phyloP scores from a whole-genome alignment of 2,329 filamentous ascomycete genomes.

The Cladophialophora carrionii region DNA sequence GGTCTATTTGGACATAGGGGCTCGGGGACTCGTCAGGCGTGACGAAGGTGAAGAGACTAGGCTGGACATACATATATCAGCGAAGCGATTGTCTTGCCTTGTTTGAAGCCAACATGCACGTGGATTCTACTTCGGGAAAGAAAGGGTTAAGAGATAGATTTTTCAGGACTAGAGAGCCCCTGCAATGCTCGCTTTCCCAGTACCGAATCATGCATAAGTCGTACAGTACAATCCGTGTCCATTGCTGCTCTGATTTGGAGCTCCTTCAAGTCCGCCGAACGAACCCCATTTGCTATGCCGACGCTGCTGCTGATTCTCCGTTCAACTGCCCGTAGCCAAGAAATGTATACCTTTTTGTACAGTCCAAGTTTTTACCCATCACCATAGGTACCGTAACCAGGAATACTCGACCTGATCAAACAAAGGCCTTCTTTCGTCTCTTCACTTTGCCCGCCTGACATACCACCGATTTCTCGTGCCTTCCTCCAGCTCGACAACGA shows the following conservation, averaged over 20 bases:
- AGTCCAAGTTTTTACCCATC: not conserved
- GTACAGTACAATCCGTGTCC: not conserved
- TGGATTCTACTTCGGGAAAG: not conserved
- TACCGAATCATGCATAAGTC: not conserved
- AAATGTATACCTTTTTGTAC: not conserved
- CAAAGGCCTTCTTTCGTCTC: not conserved
- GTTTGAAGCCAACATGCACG: not conserved
- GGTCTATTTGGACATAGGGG: not conserved
- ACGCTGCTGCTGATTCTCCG: not conserved
- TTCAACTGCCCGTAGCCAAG: not conserved
- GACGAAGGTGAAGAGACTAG: not conserved
- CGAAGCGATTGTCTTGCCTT: not conserved
- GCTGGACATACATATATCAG: not conserved
- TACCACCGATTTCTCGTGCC: constrained; percentile 31
- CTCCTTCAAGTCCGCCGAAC: not conserved
- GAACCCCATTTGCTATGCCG: not conserved
- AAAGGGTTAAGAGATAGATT: not conserved
- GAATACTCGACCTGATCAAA: not conserved
- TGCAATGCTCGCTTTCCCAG: not conserved
- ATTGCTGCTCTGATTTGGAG: not conserved
- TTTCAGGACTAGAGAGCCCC: not conserved
- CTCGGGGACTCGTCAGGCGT: not conserved
- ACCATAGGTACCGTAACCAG: not conserved
- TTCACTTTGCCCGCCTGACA: constrained; percentile 26
- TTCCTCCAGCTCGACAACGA: constrained; percentile 32